These are phyloP conservation scores for Meira nashicola DNA, from an alignment of 1,284 basidiomycete species.

Conservation along the genomic window DNA sequence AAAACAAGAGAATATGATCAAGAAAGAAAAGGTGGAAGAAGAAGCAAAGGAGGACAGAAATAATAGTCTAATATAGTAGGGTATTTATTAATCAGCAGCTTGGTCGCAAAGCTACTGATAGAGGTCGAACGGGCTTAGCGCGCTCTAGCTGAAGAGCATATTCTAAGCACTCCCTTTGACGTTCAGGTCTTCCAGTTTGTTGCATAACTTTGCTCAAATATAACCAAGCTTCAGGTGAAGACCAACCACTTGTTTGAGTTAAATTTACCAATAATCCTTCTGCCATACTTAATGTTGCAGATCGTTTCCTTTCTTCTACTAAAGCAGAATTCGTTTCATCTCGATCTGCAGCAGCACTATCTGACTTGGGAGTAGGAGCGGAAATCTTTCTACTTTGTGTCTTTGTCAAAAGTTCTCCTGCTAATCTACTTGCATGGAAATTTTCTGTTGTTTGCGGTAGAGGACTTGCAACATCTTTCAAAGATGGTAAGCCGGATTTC, in stretches of 20 bases:
- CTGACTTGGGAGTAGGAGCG: background rate
- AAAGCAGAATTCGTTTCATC: slow-evolving; percentile 13
- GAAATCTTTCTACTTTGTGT: background rate
- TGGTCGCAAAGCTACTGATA: background rate
- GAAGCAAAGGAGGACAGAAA: background rate
- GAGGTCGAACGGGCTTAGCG: background rate
- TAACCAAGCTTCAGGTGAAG: slow-evolving; percentile 47
- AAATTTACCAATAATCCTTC: slow-evolving; percentile 41
- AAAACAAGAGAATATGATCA: background rate
- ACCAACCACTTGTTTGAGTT: slow-evolving; percentile 38
- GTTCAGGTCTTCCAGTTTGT: slow-evolving; percentile 21
- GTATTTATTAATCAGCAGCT: background rate
- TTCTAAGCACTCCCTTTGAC: slow-evolving; percentile 37
- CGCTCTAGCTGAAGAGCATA: slow-evolving; percentile 42
- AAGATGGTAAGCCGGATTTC: background rate
- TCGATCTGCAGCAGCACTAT: slow-evolving; percentile 22
- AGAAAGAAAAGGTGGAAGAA: background rate
- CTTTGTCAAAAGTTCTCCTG: background rate
- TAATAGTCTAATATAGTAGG: background rate
- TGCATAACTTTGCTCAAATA: slow-evolving; percentile 37
- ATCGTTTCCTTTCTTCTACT: slow-evolving; percentile 13
- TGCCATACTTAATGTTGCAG: slow-evolving; percentile 40
- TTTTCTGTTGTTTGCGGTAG: slow-evolving; percentile 1
- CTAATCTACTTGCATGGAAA: background rate
- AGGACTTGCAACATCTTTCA: background rate